These are phyloP conservation scores for Myriosclerotinia duriaeana DNA, from an alignment of 2,329 filamentous ascomycete genomes.

Conservation along the genomic window DNA sequence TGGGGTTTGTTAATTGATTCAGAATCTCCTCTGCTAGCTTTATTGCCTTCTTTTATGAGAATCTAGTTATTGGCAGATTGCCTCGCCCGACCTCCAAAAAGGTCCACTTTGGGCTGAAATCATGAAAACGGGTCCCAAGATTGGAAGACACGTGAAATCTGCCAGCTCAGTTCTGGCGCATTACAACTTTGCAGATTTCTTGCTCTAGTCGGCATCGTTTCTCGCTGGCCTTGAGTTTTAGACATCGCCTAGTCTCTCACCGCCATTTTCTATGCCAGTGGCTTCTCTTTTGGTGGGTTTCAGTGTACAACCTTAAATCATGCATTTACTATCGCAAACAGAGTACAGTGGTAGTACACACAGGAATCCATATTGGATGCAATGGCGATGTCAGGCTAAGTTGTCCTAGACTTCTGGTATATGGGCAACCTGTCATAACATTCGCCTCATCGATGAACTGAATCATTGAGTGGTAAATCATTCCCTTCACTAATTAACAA, in stretches of 20 bases:
- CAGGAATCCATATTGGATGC: background rate
- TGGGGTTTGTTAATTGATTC: background rate
- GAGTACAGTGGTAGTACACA: background rate
- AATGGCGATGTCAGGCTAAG: background rate
- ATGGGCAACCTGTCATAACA: background rate
- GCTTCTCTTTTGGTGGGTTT: background rate
- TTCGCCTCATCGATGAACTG: background rate
- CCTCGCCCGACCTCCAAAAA: background rate
- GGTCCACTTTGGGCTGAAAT: background rate
- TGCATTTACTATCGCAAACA: background rate
- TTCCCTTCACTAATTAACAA: background rate
- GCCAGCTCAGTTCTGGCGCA: background rate
- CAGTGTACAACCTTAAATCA: background rate
- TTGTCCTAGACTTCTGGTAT: background rate
- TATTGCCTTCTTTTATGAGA: background rate
- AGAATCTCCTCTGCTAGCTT: too few relatives aligned
- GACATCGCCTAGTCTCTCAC: constrained; percentile 1
- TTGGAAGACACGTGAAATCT: background rate
- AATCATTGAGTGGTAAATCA: background rate
- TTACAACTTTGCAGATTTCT: background rate
- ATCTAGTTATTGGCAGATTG: background rate
- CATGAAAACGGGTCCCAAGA: background rate
- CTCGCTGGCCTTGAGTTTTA: background rate
- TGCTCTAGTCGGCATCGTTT: background rate
- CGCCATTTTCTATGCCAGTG: constrained; percentile 2